Base-by-base conservation (phyloP, 495 filamentous ascomycete species). In the Penicillium bovifimosum region DNA sequence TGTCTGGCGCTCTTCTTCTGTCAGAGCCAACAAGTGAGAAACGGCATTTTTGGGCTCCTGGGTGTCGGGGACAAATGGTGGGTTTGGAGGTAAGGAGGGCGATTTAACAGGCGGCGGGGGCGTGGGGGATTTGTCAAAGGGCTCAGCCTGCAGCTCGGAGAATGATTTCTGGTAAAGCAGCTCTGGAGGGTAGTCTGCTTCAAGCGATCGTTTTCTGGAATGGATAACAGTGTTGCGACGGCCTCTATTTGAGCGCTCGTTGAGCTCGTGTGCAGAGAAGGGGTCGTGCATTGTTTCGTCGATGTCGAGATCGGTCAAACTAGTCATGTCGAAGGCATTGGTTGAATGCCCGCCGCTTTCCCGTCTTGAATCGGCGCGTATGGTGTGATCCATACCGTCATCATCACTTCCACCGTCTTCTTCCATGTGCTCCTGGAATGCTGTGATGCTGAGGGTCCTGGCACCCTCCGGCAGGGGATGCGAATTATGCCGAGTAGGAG, bases 1-100 rank as follows among this genome's bases (percentile, higher is more conserved):
- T 2, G 72, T 66, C 41, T 71, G 70, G 51, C 88, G 85, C 14
- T 80, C 75, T 16, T 72, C 29, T 1, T 65, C 69, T 6, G 62
- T 38, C 7, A 71, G 54, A 1, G 50, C 41, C 16, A 71, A 50
- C 16, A 73, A 55, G 24, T 62, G 56, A 8, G 66, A 60, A 9
- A 69, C 60, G 17, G 63, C 65, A 28, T 71, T 64, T 16, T 68
- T 55, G 3, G 63, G 45, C 3, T 56, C 58, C 4, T 57, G 47
- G n/a, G 29, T 16, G 16, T 52, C 38, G 7, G 61, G 14, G 26
- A 56, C 26, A 31, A 56, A 18, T 17, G 54, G 9, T 33, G 52
- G 42, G 11, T 51, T 36, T 38, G 56, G 53, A 18, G 63, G 55
- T 31, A 65, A 43, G 14, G 63, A 48, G 13, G 58, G 60, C 33